Evolutionary conservation across 208 protist species (phyloP), one percentile per base, ranked within the genome.

Genomic region (Naegleria lovaniensis): DNA sequence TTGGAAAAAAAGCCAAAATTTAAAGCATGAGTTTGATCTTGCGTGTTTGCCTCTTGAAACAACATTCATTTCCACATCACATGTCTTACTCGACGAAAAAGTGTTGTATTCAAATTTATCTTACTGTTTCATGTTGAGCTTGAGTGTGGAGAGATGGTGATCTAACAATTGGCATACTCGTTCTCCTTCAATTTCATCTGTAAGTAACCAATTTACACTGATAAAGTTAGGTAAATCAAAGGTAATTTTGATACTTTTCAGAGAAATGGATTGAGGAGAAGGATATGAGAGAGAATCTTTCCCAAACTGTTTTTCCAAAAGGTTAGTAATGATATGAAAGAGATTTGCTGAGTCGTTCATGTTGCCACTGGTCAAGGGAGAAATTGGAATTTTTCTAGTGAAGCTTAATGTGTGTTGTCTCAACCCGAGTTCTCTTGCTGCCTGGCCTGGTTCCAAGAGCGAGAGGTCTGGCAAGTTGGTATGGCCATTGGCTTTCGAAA

Each of bases 401-500:
- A 85, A 85, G 38, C 83, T 85, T 29, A 85, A 15, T 39, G 15
- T 48, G 41, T 89, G 85, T 41, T 67, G 29, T 59, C 33, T n/a
- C 15, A 89, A 29, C 40, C 85, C 85, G 13, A 89, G 39, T 89
- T 89, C 48, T 67, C 11, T 38, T 67, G 85, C 41, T 89, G 48
- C 85, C n/a, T 89, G 36, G 5, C 5, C 5, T 41, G 85, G 33
- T 29, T 89, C 43, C 5, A 89, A 5, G 6, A 89, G n/a, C 13
- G 19, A 89, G 13, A 40, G 85, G 58, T 79, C 67, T 0, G 67
- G 67, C 9, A 79, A 33, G 7, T 79, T 29, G 0, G 85, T 19
- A n/a, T n/a, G 6, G 39, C 15, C 48, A 40, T 89, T 67, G 0
- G 51, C 0, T 40, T 40, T 89, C 29, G 85, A 67, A 11, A 89